phyloP scores from a whole-genome alignment of 2,329 filamentous ascomycete species.

The Ophiostoma sp. region DNA sequence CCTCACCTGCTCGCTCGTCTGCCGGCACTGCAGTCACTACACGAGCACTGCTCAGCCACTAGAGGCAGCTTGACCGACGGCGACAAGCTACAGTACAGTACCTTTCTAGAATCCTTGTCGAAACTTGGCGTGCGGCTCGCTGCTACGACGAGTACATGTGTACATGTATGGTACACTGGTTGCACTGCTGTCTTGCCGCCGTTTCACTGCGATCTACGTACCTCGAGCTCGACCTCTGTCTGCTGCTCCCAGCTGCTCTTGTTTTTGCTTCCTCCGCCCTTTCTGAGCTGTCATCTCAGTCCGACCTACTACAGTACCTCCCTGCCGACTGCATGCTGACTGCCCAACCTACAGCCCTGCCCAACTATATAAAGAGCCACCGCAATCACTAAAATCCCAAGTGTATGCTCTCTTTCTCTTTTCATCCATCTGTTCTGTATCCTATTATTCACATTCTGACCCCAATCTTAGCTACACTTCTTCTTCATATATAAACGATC shows the following conservation, averaged over 20 bases:
- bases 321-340: neutral
- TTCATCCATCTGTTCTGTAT: neutral
- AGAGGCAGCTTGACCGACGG: neutral
- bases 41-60: neutral
- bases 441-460: neutral
- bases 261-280: neutral
- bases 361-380: slow-evolving; percentile 10
- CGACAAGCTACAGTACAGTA: neutral
- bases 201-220: neutral
- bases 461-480: neutral
- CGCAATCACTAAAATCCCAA: neutral
- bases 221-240: neutral
- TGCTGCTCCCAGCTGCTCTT: neutral
- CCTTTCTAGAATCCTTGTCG: neutral
- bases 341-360: slow-evolving; percentile 10
- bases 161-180: neutral
- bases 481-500: neutral
- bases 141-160: neutral
- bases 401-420: neutral
- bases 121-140: neutral
- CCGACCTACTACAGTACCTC: neutral
- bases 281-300: slow-evolving; percentile 5
- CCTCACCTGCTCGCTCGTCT: neutral
- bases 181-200: slow-evolving; percentile 2
- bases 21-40: neutral